phyloP scores from a whole-genome alignment of 1,139 yeast genomes.

The Kodamaea alishanica region DNA sequence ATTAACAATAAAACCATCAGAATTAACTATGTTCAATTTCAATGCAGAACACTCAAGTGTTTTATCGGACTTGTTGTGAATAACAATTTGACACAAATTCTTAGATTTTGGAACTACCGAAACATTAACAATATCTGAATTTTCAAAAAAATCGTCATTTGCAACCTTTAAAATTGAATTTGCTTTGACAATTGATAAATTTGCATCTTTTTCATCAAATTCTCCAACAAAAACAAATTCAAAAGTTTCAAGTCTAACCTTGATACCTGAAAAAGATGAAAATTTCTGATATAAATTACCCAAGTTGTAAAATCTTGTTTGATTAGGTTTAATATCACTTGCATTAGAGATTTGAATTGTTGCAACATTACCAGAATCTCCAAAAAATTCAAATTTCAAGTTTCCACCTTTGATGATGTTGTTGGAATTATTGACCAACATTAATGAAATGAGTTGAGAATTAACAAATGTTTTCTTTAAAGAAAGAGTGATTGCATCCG shows the following conservation, averaged over 20 bases:
- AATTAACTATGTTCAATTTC: slow-evolving; percentile 29
- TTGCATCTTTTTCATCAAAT: slow-evolving; percentile 12
- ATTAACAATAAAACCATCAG: slow-evolving; percentile 27
- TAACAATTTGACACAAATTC: slow-evolving; percentile 30
- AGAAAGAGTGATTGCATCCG: slow-evolving; percentile 1
- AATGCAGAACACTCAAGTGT: slow-evolving; percentile 32
- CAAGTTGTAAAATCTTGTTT: slow-evolving; percentile 30
- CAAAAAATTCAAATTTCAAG: slow-evolving; percentile 22
- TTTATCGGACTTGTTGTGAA: slow-evolving; percentile 28
- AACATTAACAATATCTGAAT: slow-evolving; percentile 17
- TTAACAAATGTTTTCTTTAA: slow-evolving; percentile 8
- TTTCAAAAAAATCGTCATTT: background rate
- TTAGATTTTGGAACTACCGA: slow-evolving; percentile 30
- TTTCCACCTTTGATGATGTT: slow-evolving; percentile 29
- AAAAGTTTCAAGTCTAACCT: slow-evolving; percentile 20
- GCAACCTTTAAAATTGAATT: background rate
- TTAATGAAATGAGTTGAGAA: slow-evolving; percentile 26
- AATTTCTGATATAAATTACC: slow-evolving; percentile 11
- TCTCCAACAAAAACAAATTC: slow-evolving; percentile 26
- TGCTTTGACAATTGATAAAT: slow-evolving; percentile 5
- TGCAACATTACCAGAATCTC: slow-evolving; percentile 13
- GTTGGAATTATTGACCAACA: slow-evolving; percentile 26
- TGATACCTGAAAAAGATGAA: slow-evolving; percentile 11
- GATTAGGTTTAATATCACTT: slow-evolving; percentile 25
- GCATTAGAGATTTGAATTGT: slow-evolving; percentile 26